Conservation (phyloP, 23 red algal species). For the Gracilaria gracilis region DNA sequence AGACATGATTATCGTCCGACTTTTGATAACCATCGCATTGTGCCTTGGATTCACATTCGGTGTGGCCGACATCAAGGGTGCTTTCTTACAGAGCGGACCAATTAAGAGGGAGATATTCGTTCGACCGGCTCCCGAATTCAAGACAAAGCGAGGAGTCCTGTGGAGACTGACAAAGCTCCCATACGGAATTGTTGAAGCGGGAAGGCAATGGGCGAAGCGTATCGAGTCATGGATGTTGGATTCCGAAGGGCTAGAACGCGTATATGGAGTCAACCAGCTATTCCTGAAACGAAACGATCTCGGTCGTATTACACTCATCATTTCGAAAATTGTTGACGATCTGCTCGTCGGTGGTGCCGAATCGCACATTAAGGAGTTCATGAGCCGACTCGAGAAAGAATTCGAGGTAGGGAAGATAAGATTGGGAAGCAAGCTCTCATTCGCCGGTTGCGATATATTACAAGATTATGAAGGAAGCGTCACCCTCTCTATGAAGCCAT, state of each 20-base stretch:
- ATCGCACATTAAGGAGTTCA: background rate
- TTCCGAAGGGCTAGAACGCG: background rate
- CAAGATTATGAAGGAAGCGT: background rate
- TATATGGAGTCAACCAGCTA: background rate
- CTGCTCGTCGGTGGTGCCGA: background rate
- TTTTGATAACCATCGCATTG: background rate
- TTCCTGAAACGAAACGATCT: background rate
- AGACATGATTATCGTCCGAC: conserved; percentile 3
- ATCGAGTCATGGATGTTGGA: conserved; percentile 24
- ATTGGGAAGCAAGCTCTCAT: background rate
- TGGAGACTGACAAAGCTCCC: too few relatives aligned
- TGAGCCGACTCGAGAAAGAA: background rate
- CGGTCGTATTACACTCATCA: conserved; percentile 8
- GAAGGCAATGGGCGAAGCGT: background rate
- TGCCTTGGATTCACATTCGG: background rate
- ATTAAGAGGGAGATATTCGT: conserved; percentile 25
- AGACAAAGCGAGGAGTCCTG: too few relatives aligned
- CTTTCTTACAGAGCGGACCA: conserved; percentile 8
- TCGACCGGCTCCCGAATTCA: background rate
- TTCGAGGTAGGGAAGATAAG: conserved; percentile 14
- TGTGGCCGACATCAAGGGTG: too few relatives aligned
- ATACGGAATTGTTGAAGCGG: conserved; percentile 45
- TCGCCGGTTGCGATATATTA: conserved; percentile 31
- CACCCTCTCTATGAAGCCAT: conserved; percentile 14
- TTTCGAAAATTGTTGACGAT: conserved; percentile 44